Conservation (phyloP, 805 yeast genomes). For the Yarrowia sp. region DNA sequence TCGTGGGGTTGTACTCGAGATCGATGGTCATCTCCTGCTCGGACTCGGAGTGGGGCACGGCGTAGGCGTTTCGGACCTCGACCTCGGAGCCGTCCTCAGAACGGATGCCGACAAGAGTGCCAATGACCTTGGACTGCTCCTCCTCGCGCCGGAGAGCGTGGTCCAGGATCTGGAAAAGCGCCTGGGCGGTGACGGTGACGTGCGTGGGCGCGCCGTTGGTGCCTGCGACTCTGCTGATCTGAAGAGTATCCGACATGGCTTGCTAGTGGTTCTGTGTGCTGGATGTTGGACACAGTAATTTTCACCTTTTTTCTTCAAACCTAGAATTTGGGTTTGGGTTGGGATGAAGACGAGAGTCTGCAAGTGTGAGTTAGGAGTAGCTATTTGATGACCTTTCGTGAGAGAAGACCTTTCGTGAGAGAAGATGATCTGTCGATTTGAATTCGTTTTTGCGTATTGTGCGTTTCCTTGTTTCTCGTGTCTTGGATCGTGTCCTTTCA, state of each 20-base stretch:
- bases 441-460: too few relatives aligned
- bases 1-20: constrained; percentile 68
- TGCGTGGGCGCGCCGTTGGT: constrained; percentile 43
- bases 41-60: constrained; percentile 75
- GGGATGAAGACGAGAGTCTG: neutral
- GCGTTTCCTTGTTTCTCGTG: too few relatives aligned
- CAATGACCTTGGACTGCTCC: constrained; percentile 63
- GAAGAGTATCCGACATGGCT: constrained; percentile 26
- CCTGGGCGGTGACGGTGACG: constrained; percentile 63
- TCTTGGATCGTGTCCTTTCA: too few relatives aligned
- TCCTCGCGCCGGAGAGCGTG: constrained; percentile 58
- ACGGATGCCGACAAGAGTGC: constrained; percentile 76
- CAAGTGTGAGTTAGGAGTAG: too few relatives aligned
- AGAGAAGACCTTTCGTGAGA: too few relatives aligned
- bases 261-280: neutral
- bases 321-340: constrained; percentile 15
- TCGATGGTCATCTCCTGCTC: constrained; percentile 76
- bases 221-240: constrained; percentile 23
- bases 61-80: constrained; percentile 70
- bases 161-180: constrained; percentile 73
- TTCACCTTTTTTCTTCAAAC: constrained; percentile 24
- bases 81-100: constrained; percentile 79
- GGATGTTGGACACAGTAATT: neutral
- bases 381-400: too few relatives aligned
- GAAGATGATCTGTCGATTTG: too few relatives aligned